Evolutionary conservation across 768 basidiomycete species (phyloP), one percentile per base, ranked within the genome.

Genomic region (Phylloporus scabripes): DNA sequence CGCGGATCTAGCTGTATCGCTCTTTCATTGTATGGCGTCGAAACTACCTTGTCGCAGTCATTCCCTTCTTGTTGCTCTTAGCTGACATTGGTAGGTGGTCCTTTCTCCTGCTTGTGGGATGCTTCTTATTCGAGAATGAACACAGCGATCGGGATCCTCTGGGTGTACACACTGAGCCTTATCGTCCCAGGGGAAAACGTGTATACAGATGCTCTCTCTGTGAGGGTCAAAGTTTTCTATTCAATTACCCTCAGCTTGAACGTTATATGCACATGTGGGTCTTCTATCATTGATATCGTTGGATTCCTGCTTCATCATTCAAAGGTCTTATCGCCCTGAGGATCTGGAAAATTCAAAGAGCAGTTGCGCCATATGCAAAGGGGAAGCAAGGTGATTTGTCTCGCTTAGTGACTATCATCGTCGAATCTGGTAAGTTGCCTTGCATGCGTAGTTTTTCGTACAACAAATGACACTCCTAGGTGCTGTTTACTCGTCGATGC

Each of bases 91-190:
- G 46, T 41, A 14, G n/a, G 39, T 24, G 14, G 12, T 9, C 29
- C n/a, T 31, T 6, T 39, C 21, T 29, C 15, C 38, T 17, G 21
- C 20, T 15, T 10, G 7, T 3, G 6, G 11, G 20, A 24, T 33
- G 3, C 5, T 12, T 7, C 36, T 46, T 15, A 21, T 12, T 23
- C 20, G 18, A 18, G 15, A 37, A 18, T 5, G 17, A 31, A 24
- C 17, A 21, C 39, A 48, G 46, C 31, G 7, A 41, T 48, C 21
- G 46, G 46, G 40, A 33, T 41, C 14, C n/a, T 48, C 15, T 48
- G 46, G 46, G 38, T 48, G 10, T 48, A 48, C 46, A 48, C 46
- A 3, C 46, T 48, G 1, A 41, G 46, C 10, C 31, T 41, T 33
- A 17, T 33, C 23, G 12, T 15, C 3, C 39, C 39, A 24, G 39